Evolutionary conservation across 2,329 filamentous ascomycete species (phyloP), one percentile per base, ranked within the genome.

Genomic region (Alternaria arbusti): DNA sequence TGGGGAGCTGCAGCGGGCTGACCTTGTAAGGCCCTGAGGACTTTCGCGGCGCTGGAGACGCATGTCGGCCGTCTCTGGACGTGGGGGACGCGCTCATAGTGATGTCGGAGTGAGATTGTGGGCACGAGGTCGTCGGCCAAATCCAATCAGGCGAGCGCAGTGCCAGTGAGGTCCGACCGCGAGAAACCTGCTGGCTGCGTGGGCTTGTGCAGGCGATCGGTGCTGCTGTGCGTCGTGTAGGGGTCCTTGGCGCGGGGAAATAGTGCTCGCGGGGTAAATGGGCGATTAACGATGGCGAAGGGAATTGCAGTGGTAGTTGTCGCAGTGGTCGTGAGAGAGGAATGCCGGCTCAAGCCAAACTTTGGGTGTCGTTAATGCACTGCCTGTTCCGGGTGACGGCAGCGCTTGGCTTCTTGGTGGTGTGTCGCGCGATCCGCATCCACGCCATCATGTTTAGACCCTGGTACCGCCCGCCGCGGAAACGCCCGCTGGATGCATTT

Each of bases 31-130:
- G 23, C 26, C 65, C 67, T 57, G 65, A 67, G 43, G 70, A 59
- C 54, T 74, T 67, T 43, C 67, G 57, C 47, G 71, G 54, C 23
- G 70, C 64, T 66, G 74, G 70, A 50, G 76, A 76, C 51, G 68
- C 72, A 68, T 71, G 74, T 40, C 69, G 74, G 59, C 64, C 69
- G 56, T 68, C 66, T 51, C 59, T 64, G 45, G 74, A 68, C 70
- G 72, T 77, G 67, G 78, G 78, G 61, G 78, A 78, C 12, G 67
- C 58, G 67, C 75, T 78, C 78, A 80, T 80, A 55, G 64, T 73
- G 66, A 66, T 67, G 64, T 68, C 47, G 58, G 40, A 63, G 60
- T 57, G 44, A 52, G 25, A 51, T 60, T 57, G 63, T 51, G 65
- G 64, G 68, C 64, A 67, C 69, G 66, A 70, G 67, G 69, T 28